Base-by-base conservation (phyloP, 2,329 filamentous ascomycete species). In the Xylaria hypoxylon region DNA sequence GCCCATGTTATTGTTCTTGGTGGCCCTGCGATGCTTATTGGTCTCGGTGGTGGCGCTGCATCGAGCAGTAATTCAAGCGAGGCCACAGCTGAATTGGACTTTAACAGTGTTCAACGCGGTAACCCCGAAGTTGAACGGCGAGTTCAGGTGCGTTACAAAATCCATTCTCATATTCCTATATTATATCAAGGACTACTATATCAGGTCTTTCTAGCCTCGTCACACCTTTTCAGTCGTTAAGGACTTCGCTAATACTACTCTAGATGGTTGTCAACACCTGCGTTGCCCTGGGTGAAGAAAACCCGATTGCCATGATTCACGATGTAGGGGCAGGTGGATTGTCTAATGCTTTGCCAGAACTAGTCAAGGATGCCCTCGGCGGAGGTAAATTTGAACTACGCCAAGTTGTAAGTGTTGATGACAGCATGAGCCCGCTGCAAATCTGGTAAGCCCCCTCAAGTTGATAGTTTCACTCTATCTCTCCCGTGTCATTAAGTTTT, bases 11-110 rank as follows among this genome's bases (percentile, higher is more conserved):
- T 99, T 71, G 95, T 98, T 24, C 89, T 99, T 19, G 96, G 96
- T 74, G 96, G 96, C 0, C 96, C 96, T 42, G 95, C 95, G 11
- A 99, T 99, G 96, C 85, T 99, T 40, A 98, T 99, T 76, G 96
- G 96, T 44, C 89, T 99, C 59, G 96, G 96, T 72, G 96, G 96
- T 67, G 96, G 96, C 75, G 96, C 96, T 59, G 96, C 96, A 8
- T 98, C 95, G 1, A 97, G 92, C 81, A 92, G 94, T 67, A 89
- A 93, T 42, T 96, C 93, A 19, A 92, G 92, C 53, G 93, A 97
- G 81, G 91, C 91, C 35, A 96, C 92, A 52, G 93, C 94, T 0
- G 94, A 97, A 72, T 85, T 99, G 2, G 96, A 99, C 78, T 99
- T 98, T 80, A 93, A 95, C 74, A 97, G 94, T 82, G 96, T 99